phyloP scores from a whole-genome alignment of 192 early-diverging fungal genomes.

The Ambispora gerdemannii region DNA sequence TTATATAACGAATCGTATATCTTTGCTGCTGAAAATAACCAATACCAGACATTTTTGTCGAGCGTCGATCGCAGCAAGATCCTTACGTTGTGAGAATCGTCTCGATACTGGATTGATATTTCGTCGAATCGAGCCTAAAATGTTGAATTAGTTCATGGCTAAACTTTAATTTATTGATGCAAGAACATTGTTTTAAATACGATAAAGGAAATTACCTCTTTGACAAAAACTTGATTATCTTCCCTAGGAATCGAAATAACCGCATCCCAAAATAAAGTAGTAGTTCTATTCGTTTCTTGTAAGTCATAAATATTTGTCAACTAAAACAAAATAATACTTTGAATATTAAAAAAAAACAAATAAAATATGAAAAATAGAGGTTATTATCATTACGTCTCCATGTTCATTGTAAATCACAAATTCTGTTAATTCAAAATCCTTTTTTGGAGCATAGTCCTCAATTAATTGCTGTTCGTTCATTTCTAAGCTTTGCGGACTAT shows the following conservation, averaged over 20 bases:
- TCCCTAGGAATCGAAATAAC: not conserved
- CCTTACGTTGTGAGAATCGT: not conserved
- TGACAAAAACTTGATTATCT: not conserved
- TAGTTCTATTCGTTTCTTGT: not conserved
- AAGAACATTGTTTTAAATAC: not conserved
- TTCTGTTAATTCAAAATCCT: not conserved
- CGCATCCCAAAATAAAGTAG: not conserved
- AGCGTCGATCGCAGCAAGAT: slow-evolving; percentile 1
- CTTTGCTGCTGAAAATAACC: not conserved
- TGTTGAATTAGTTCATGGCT: not conserved
- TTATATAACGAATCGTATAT: not conserved
- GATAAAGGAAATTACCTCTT: not conserved
- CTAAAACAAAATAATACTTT: not conserved
- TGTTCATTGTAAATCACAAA: not conserved
- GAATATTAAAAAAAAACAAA: not conserved
- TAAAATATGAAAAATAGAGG: not conserved
- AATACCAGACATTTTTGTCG: slow-evolving; percentile 5
- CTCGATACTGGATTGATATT: not conserved
- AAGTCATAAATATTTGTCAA: not conserved
- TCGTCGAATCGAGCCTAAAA: not conserved
- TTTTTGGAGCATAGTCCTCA: too few species aligned
- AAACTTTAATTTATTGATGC: not conserved
- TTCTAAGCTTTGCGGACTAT: too few species aligned
- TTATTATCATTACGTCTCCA: not conserved
- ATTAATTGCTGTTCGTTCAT: too few species aligned